These are phyloP conservation scores for Fusarium cyanostomum DNA, from an alignment of 2,329 filamentous ascomycete species.

Conservation along the genomic window DNA sequence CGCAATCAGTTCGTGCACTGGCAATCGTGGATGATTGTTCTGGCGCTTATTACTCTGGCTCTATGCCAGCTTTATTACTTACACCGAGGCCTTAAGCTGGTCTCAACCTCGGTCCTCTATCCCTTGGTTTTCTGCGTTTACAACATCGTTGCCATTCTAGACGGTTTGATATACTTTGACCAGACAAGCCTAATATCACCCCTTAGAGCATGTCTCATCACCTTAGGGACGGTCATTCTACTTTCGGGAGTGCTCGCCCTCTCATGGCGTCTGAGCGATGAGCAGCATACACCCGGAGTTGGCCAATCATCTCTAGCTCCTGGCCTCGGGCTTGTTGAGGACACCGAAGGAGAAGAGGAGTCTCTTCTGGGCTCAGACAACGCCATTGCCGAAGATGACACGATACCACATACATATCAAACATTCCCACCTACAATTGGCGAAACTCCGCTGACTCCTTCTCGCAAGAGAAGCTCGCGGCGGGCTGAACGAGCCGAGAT, in stretches of 20 bases:
- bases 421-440: conserved; percentile 57
- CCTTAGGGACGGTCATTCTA: conserved; percentile 85
- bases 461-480: conserved; percentile 60
- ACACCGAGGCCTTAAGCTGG: conserved; percentile 90
- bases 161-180: conserved; percentile 95
- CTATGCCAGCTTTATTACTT: conserved; percentile 95
- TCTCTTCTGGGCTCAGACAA: conserved; percentile 61
- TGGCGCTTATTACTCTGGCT: conserved; percentile 82
- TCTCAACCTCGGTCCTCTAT: conserved; percentile 95
- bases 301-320: conserved; percentile 79
- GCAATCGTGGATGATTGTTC: conserved; percentile 91
- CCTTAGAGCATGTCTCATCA: conserved; percentile 81
- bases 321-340: conserved; percentile 82
- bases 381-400: conserved; percentile 54
- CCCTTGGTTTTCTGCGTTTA: conserved; percentile 98
- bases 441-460: conserved; percentile 52
- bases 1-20: conserved; percentile 95
- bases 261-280: conserved; percentile 91
- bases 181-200: conserved; percentile 83
- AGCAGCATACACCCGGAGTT: conserved; percentile 68
- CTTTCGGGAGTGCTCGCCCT: conserved; percentile 88
- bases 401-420: conserved; percentile 51
- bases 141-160: conserved; percentile 97
- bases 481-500: conserved; percentile 80
- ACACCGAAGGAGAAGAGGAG: conserved; percentile 69